Evolutionary conservation across 176 grass and related monocot species (phyloP).

Genomic region (Phoenix roebelenii): DNA sequence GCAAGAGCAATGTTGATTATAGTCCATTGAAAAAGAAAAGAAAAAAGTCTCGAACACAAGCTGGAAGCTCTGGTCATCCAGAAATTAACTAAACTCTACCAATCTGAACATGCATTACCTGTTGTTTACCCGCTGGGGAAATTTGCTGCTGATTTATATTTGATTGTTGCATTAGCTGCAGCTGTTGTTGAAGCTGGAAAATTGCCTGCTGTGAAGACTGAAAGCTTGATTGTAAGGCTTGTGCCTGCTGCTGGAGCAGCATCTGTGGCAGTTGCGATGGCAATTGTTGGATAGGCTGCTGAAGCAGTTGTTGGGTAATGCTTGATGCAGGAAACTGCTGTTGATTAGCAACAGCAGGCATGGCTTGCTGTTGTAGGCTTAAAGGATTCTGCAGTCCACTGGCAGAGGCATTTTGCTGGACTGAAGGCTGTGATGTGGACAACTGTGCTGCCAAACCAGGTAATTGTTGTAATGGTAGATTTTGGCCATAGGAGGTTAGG

Average conservation of each 20-base stretch:
- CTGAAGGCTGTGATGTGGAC: constrained; percentile 42
- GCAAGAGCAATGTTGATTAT: no score
- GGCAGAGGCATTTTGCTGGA: constrained; percentile 56
- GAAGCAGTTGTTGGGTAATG: constrained; percentile 51
- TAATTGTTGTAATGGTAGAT: constrained; percentile 53
- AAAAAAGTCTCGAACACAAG: no score
- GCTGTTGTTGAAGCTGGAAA: constrained; percentile 89
- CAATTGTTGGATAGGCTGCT: constrained; percentile 67
- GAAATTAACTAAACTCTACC: no score
- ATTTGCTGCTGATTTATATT: constrained; percentile 45
- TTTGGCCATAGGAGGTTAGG: constrained; percentile 57
- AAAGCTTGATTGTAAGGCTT: constrained; percentile 90
- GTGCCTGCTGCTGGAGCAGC: constrained; percentile 83
- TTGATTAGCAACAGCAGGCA: constrained; percentile 40
- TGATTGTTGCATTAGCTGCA: constrained; percentile 79
- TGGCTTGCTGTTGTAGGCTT: constrained; percentile 45
- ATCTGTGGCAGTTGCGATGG: constrained; percentile 74
- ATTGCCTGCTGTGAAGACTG: constrained; percentile 98
- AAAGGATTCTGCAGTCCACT: constrained; percentile 44
- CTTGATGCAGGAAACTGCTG: constrained; percentile 47
- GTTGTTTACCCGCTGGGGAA: constrained; percentile 48
- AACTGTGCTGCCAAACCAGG: constrained; percentile 34
- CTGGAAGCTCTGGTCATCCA: no score
- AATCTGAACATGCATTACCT: constrained; percentile 36
- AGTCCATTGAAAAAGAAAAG: no score